A percentile compares a stretch with the other conserved stretches of the same genome.
Conservation (phyloP, 202 grass and related monocot species). For the Zoysia matrella region DNA sequence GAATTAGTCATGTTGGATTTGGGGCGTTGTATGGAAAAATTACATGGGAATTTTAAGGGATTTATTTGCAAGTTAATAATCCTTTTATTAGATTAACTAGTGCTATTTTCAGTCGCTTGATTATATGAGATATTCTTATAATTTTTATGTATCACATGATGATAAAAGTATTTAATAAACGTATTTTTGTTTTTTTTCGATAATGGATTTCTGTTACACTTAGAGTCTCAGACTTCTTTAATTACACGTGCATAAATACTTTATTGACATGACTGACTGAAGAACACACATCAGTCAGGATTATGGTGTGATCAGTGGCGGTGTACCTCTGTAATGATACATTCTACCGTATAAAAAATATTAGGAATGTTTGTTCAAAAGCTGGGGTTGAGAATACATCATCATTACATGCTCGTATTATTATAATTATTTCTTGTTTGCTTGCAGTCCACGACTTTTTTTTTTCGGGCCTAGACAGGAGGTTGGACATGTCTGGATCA, state of each 20-base stretch:
- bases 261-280: slow-evolving; percentile 39
- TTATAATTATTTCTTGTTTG: slow-evolving; percentile 40
- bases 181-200: no score
- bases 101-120: no score
- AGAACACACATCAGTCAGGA: slow-evolving; percentile 35
- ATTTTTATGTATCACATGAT: no score
- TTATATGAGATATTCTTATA: no score
- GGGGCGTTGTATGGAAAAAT: no score
- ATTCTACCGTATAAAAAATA: neutral
- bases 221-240: no score
- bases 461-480: neutral
- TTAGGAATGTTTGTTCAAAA: slow-evolving; percentile 28
- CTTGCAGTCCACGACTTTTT: slow-evolving; percentile 39
- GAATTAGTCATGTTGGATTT: neutral
- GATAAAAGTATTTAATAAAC: no score
- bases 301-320: slow-evolving; percentile 41
- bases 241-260: slow-evolving; percentile 39
- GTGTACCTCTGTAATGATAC: slow-evolving; percentile 22
- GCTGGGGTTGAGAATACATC: slow-evolving; percentile 24
- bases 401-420: slow-evolving; percentile 27
- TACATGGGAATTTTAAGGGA: no score
- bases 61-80: no score
- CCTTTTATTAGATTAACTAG: no score
- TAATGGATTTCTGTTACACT: no score
- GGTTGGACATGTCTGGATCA: slow-evolving; percentile 4